Percentiles rank a stretch among this genome's conserved stretches.
Evolutionary conservation across 805 yeast genomes (phyloP).

Genomic region (Wilhelminamyces savonicus): DNA sequence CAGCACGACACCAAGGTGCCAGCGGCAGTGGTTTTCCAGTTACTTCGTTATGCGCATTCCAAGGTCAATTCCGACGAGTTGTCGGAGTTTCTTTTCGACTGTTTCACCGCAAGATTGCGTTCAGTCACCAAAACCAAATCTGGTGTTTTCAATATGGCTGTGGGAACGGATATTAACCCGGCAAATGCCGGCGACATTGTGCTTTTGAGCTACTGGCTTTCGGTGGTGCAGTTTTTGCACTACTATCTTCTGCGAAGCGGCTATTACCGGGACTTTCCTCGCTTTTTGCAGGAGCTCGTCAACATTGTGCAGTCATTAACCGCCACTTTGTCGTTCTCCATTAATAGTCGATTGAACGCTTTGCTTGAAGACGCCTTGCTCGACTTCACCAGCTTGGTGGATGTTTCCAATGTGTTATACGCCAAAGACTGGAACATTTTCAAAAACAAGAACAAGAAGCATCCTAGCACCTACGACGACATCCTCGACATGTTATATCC

Average conservation of each 20-base stretch:
- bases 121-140: constrained; percentile 54
- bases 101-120: constrained; percentile 56
- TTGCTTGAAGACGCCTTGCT: constrained; percentile 63
- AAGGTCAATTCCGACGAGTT: constrained; percentile 49
- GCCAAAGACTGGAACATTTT: constrained; percentile 60
- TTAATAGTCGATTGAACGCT: constrained; percentile 52
- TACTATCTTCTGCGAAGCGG: constrained; percentile 69
- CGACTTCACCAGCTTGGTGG: constrained; percentile 78
- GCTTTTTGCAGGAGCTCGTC: constrained; percentile 49
- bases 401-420: constrained; percentile 67
- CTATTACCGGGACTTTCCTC: constrained; percentile 50
- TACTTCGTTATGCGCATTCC: constrained; percentile 61
- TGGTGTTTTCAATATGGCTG: constrained; percentile 46
- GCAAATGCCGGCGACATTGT: constrained; percentile 57
- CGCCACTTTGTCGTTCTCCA: constrained; percentile 60
- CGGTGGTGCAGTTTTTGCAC: constrained; percentile 68
- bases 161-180: constrained; percentile 1
- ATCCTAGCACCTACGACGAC: constrained; percentile 58
- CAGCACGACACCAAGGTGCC: constrained; percentile 53
- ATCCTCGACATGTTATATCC: constrained; percentile 75
- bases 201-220: constrained; percentile 79
- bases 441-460: constrained; percentile 35
- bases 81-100: constrained; percentile 53
- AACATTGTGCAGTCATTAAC: constrained; percentile 53
- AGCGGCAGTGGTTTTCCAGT: constrained; percentile 64